Evolutionary conservation across 352 stramenopile genomes (phyloP), one percentile per base, ranked within the genome.

Genomic region (Globisporangium barbulae): DNA sequence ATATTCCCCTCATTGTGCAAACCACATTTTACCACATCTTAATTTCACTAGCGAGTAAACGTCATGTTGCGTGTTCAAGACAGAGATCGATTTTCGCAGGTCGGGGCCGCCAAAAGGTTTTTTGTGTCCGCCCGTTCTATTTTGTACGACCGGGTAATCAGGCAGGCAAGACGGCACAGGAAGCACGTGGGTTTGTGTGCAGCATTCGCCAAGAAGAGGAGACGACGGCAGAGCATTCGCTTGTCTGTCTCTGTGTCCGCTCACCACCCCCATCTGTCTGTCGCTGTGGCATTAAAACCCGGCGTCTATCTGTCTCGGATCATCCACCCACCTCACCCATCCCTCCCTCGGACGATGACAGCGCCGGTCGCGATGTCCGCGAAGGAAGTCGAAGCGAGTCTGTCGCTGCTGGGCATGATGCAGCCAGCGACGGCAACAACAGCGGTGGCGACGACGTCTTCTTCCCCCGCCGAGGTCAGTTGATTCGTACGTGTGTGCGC

Each of bases 331-430:
- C 53, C 53, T 44, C 31, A n/a, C 21, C 15, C 30, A 61, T 7
- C 22, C 19, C 41, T 25, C 13, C 22, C 30, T 33, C 25, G 25
- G 22, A 21, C 33, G 8, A 17, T 49, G 47, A 50, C n/a, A 31
- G 71, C 69, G 61, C 28, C 63, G 41, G 56, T 35, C 9, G 53
- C 53, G 59, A 77, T 87, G 62, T 76, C 71, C 12, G 67, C 78
- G 35, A 85, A 84, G 48, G 81, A 90, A 52, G 70, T 88, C 37
- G 75, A 89, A 59, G 81, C 79, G 5, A 73, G 81, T 9, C 74
- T 89, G 31, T 88, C 81, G 61, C 64, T 90, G 50, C 68, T 90
- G 53, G 67, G 78, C 59, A 90, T 90, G 81, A 84, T 79, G 77
- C 76, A 83, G 57, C 63, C 56, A 31, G 6, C 17, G 56, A 3